Evolutionary conservation across 2,329 filamentous ascomycete species (phyloP).

Genomic region (Apiospora rasikravindrae): DNA sequence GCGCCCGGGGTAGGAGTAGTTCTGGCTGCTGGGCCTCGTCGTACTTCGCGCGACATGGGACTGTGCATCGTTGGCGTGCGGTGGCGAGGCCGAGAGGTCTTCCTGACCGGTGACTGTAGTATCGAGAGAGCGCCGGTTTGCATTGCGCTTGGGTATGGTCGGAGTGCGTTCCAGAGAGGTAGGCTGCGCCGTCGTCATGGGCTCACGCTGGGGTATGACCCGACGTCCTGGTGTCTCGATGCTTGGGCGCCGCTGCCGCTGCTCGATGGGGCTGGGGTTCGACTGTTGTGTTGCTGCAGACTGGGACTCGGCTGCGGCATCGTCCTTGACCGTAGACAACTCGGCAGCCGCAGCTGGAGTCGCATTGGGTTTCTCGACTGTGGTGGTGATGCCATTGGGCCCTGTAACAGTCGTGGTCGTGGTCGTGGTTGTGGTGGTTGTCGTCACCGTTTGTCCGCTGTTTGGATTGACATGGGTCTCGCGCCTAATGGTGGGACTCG

Average conservation of each 20-base stretch:
- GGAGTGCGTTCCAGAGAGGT: neutral
- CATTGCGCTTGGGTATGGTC: constrained; percentile 20
- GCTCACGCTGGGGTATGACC: constrained; percentile 21
- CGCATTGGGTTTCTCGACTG: constrained; percentile 18
- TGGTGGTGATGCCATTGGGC: constrained; percentile 20
- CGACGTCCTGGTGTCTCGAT: constrained; percentile 23
- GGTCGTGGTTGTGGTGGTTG: constrained; percentile 27
- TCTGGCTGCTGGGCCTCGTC: constrained; percentile 5
- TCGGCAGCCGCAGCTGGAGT: neutral
- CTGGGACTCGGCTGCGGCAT: neutral
- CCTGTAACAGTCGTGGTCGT: constrained; percentile 27
- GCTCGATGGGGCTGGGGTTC: neutral
- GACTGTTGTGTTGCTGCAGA: neutral
- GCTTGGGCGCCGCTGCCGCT: constrained; percentile 18
- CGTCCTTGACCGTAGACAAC: constrained; percentile 15
- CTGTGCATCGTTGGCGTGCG: neutral
- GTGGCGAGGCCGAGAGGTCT: neutral
- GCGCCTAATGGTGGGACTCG: constrained; percentile 24
- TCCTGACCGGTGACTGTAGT: too few species aligned
- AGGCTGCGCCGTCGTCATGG: constrained; percentile 10
- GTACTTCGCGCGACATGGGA: too few species aligned
- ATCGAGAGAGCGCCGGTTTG: neutral
- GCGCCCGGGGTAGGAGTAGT: constrained; percentile 22
- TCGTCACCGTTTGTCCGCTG: constrained; percentile 27
- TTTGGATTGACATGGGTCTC: constrained; percentile 25